Conservation (phyloP, 129 eudicot genomes). For the Smallanthus sonchifolius region DNA sequence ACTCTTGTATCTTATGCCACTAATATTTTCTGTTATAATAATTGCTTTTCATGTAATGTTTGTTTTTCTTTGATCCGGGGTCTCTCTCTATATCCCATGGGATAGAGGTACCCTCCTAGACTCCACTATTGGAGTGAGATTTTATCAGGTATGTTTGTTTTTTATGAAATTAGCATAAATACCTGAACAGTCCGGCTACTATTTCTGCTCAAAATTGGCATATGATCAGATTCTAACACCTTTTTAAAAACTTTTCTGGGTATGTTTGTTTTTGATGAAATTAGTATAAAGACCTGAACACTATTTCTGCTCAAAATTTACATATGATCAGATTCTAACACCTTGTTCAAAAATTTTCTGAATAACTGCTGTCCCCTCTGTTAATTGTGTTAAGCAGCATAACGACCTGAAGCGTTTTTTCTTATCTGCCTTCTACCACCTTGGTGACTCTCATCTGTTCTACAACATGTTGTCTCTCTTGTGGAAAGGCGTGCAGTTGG, state of each 20-base stretch:
- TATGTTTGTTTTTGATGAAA: not conserved
- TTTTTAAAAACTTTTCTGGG: not conserved
- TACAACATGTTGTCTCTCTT: slow-evolving; percentile 91
- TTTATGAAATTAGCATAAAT: not conserved
- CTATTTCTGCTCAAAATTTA: not conserved
- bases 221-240: not conserved
- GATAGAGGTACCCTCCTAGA: too few species aligned
- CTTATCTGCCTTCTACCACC: slow-evolving; percentile 83
- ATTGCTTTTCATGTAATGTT: too few species aligned
- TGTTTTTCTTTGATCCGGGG: too few species aligned
- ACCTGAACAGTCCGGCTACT: not conserved
- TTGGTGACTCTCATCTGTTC: slow-evolving; percentile 70
- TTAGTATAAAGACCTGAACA: not conserved
- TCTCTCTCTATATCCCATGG: too few species aligned
- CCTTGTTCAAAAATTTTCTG: not conserved
- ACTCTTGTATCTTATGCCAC: too few species aligned
- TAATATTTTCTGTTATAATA: too few species aligned
- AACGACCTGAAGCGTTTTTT: slow-evolving; percentile 72
- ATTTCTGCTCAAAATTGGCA: not conserved
- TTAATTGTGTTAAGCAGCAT: slow-evolving; percentile 43
- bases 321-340: not conserved
- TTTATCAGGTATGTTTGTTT: not conserved
- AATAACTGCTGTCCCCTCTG: not conserved
- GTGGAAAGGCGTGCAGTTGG: slow-evolving; percentile 93
- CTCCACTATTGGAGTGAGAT: too few species aligned